Evolutionary conservation across 208 protist genomes (phyloP).

Genomic region (Porcisia hertigi): DNA sequence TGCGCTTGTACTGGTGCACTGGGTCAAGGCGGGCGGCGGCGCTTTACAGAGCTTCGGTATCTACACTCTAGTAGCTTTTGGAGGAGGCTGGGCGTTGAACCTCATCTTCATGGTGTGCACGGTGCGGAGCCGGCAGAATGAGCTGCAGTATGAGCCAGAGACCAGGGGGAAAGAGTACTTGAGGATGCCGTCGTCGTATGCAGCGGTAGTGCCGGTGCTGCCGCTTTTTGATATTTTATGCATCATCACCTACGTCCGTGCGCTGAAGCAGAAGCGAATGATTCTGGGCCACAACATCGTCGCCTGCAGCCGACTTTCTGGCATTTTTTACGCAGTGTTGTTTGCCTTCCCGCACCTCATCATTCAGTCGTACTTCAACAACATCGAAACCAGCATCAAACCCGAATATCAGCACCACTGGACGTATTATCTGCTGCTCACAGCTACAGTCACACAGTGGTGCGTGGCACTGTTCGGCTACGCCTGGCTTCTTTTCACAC

Average conservation of each 20-base stretch:
- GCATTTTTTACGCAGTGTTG: slow-evolving; percentile 51
- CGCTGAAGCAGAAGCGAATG: slow-evolving; percentile 30
- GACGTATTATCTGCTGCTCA: slow-evolving; percentile 44
- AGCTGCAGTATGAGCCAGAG: slow-evolving; percentile 40
- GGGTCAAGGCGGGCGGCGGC: slow-evolving; percentile 37
- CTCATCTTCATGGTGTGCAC: slow-evolving; percentile 70
- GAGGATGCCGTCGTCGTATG: slow-evolving; percentile 60
- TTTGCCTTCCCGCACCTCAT: slow-evolving; percentile 75
- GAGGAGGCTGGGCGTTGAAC: slow-evolving; percentile 63
- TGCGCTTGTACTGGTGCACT: slow-evolving; percentile 41
- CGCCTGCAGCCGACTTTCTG: slow-evolving; percentile 47
- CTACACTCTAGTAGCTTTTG: slow-evolving; percentile 69
- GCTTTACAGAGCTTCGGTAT: slow-evolving; percentile 44
- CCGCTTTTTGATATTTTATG: slow-evolving; percentile 74
- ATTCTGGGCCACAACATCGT: slow-evolving; percentile 68
- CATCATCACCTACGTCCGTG: slow-evolving; percentile 46
- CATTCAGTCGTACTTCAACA: slow-evolving; percentile 54
- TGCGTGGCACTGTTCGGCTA: slow-evolving; percentile 51
- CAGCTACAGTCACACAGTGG: slow-evolving; percentile 41
- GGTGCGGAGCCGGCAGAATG: slow-evolving; percentile 48
- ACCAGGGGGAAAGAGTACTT: slow-evolving; percentile 23
- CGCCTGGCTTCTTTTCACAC: slow-evolving; percentile 40
- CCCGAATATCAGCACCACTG: slow-evolving; percentile 5
- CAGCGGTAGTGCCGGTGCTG: slow-evolving; percentile 58
- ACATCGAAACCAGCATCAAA: slow-evolving; percentile 13